phyloP scores from a whole-genome alignment of 306 rosid genomes.

The Acacia melanoxylon region DNA sequence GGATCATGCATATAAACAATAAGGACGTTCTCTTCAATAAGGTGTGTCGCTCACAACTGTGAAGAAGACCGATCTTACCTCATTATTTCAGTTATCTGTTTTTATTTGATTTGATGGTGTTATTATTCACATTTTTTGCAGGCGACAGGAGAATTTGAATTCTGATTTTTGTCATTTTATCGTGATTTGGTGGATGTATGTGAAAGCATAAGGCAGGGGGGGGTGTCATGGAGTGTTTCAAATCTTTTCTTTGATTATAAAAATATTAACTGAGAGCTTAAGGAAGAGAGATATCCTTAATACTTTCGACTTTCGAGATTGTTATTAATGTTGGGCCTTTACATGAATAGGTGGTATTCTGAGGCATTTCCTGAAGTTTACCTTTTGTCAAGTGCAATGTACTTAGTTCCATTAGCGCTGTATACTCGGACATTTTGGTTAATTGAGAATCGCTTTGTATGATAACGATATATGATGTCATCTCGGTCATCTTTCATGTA shows the following conservation, averaged over 20 bases:
- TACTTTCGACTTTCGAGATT: slow-evolving; percentile 41
- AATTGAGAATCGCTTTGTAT: slow-evolving; percentile 41
- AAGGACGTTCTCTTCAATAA: slow-evolving; percentile 96
- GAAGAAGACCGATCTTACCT: slow-evolving; percentile 14
- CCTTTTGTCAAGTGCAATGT: slow-evolving; percentile 54
- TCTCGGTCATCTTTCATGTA: not conserved
- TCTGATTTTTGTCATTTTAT: slow-evolving; percentile 59
- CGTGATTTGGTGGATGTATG: slow-evolving; percentile 31
- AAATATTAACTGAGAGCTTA: slow-evolving; percentile 53
- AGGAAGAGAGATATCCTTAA: slow-evolving; percentile 57
- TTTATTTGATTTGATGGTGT: slow-evolving; percentile 17
- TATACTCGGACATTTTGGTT: slow-evolving; percentile 52
- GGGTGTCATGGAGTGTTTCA: slow-evolving; percentile 41
- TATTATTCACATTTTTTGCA: slow-evolving; percentile 39
- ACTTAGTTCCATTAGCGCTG: slow-evolving; percentile 51
- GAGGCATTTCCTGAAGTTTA: slow-evolving; percentile 46
- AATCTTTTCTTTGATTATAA: slow-evolving; percentile 53
- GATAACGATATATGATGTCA: not conserved
- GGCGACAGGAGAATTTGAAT: slow-evolving; percentile 98
- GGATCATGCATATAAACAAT: slow-evolving; percentile 92
- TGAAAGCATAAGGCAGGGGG: slow-evolving; percentile 42
- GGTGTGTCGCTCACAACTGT: slow-evolving; percentile 45
- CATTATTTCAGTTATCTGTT: slow-evolving; percentile 13
- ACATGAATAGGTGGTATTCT: slow-evolving; percentile 48
- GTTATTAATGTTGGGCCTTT: slow-evolving; percentile 67